These are phyloP conservation scores for Fusarium anthophilum DNA, from an alignment of 2,329 filamentous ascomycete species.

Conservation along the genomic window DNA sequence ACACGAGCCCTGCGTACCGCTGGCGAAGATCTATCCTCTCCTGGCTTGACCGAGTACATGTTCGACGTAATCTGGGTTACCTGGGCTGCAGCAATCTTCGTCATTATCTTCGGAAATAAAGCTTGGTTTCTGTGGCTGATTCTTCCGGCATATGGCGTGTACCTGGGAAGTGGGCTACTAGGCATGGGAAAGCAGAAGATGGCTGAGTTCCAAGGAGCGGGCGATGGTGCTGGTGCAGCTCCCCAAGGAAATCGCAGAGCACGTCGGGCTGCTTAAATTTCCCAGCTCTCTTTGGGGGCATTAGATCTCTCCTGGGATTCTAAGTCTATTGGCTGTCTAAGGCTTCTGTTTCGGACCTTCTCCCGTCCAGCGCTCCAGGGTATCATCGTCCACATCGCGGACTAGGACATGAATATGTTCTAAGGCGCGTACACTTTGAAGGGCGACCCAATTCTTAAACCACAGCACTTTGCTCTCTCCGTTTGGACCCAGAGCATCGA, in stretches of 20 bases:
- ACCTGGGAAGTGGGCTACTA: slow-evolving; percentile 63
- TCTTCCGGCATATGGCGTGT: slow-evolving; percentile 65
- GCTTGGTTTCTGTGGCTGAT: slow-evolving; percentile 67
- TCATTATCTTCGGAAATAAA: slow-evolving; percentile 82
- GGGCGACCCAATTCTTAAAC: slow-evolving; percentile 93
- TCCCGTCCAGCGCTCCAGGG: slow-evolving; percentile 64
- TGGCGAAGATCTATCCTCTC: slow-evolving; percentile 88
- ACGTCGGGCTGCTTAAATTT: slow-evolving; percentile 59
- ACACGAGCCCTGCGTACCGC: slow-evolving; percentile 75
- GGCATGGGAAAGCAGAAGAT: slow-evolving; percentile 63
- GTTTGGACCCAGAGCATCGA: slow-evolving; percentile 60
- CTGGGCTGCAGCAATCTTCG: slow-evolving; percentile 79
- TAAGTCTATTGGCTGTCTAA: slow-evolving; percentile 9
- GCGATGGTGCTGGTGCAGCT: slow-evolving; percentile 46
- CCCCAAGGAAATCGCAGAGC: slow-evolving; percentile 63
- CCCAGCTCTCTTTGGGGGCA: slow-evolving; percentile 1
- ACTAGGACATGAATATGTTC: slow-evolving; percentile 90
- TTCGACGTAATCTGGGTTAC: slow-evolving; percentile 98
- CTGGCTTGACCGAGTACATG: slow-evolving; percentile 95
- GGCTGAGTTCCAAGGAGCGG: slow-evolving; percentile 56
- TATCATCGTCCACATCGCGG: slow-evolving; percentile 60
- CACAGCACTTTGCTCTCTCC: slow-evolving; percentile 71
- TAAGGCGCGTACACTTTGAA: slow-evolving; percentile 87
- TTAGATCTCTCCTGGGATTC: not conserved
- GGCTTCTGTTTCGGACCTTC: slow-evolving; percentile 53